Conservation (phyloP, 2,329 filamentous ascomycete species). For the Colletotrichum sp. region DNA sequence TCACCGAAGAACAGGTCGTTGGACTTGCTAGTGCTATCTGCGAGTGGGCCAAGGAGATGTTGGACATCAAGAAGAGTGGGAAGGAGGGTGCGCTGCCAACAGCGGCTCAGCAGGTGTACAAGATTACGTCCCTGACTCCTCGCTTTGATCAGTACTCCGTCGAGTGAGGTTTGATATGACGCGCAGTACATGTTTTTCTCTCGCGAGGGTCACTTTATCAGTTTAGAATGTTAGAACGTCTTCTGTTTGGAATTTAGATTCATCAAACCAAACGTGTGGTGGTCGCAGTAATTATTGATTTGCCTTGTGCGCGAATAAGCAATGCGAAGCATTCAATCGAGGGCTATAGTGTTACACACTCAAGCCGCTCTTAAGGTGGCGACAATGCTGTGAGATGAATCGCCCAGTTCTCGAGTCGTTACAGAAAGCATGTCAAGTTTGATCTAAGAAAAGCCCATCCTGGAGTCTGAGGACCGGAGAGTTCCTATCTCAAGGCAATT, state of each 20-base stretch:
- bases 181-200: background rate
- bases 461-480: background rate
- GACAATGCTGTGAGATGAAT: background rate
- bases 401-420: background rate
- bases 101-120: background rate
- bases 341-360: background rate
- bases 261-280: background rate
- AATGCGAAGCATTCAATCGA: background rate
- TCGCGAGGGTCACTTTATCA: background rate
- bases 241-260: background rate
- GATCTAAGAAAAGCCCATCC: background rate
- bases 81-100: background rate
- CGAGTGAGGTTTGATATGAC: background rate
- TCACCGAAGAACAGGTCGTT: constrained; percentile 38
- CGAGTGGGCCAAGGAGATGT: constrained; percentile 20
- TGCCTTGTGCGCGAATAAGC: background rate
- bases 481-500: background rate
- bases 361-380: background rate
- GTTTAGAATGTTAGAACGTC: background rate
- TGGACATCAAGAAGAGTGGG: background rate
- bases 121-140: background rate
- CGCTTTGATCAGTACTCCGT: background rate
- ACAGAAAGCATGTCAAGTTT: background rate
- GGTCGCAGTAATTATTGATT: background rate
- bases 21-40: constrained; percentile 4